Conservation (phyloP, 495 filamentous ascomycete genomes). For the Diplogelasinospora grovesii region DNA sequence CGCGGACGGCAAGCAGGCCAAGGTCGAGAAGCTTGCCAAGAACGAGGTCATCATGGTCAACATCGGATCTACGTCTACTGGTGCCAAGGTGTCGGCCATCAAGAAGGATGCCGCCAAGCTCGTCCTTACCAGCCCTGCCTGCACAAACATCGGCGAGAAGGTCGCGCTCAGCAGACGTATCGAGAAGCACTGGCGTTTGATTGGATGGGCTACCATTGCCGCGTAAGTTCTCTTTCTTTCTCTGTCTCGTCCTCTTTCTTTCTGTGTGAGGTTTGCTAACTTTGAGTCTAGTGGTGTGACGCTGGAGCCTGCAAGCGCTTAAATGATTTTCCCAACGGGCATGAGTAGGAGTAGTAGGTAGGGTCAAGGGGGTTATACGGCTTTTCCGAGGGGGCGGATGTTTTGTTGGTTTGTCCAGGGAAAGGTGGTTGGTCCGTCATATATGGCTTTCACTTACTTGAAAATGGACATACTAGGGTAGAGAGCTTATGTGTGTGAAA, state of each 20-base stretch:
- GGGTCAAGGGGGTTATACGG: too few relatives aligned
- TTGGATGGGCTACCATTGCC: conserved; percentile 91
- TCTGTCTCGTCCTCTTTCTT: not conserved
- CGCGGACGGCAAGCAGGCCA: conserved; percentile 96
- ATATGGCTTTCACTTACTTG: too few relatives aligned
- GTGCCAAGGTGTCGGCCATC: conserved; percentile 89
- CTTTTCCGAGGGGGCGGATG: too few relatives aligned
- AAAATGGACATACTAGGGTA: too few relatives aligned
- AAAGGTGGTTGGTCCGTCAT: too few relatives aligned
- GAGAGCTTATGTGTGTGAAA: too few relatives aligned
- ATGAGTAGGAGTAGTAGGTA: too few relatives aligned
- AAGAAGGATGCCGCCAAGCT: conserved; percentile 92
- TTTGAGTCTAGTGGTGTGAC: conserved; percentile 1
- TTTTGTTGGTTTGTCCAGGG: too few relatives aligned
- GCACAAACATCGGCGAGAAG: conserved; percentile 94
- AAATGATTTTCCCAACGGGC: too few relatives aligned
- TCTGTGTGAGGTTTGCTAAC: not conserved
- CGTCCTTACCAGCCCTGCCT: conserved; percentile 76
- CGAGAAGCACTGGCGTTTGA: conserved; percentile 98
- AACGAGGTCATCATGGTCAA: conserved; percentile 99
- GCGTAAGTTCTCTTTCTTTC: conserved; percentile 35
- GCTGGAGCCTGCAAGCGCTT: conserved; percentile 3
- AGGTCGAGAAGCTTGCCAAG: conserved; percentile 95
- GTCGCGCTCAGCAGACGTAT: conserved; percentile 92
- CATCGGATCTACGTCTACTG: conserved; percentile 94